Conservation (phyloP, 2,329 filamentous ascomycete genomes). For the Neopestalotiopsis sp. region DNA sequence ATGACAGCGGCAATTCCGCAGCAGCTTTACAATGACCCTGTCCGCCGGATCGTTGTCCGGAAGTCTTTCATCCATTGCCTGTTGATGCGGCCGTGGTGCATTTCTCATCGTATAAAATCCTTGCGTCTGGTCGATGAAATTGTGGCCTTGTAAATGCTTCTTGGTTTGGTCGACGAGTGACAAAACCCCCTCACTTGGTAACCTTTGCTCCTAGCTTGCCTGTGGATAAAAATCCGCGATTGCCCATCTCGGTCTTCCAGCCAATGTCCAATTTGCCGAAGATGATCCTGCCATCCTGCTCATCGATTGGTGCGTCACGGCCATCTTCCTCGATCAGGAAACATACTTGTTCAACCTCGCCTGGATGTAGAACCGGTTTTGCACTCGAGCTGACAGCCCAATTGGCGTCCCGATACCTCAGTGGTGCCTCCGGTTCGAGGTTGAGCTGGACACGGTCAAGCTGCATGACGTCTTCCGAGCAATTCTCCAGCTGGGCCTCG, state of each 20-base stretch:
- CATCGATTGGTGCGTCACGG: constrained; percentile 46
- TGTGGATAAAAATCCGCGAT: constrained; percentile 84
- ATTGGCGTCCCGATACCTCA: constrained; percentile 61
- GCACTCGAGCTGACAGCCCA: constrained; percentile 51
- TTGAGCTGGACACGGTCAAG: constrained; percentile 45
- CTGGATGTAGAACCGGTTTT: constrained; percentile 63
- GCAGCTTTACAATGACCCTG: neutral
- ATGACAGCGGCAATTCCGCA: constrained; percentile 3
- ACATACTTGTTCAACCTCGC: constrained; percentile 70
- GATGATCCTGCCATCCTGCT: constrained; percentile 64
- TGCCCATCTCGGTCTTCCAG: constrained; percentile 91
- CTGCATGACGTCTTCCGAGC: constrained; percentile 81
- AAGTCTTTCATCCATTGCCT: no score
- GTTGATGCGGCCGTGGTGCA: no score
- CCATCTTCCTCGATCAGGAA: constrained; percentile 61
- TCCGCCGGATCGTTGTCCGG: no score
- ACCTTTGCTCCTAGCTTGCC: constrained; percentile 72
- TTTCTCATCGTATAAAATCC: no score
- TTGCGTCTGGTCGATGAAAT: constrained; percentile 21
- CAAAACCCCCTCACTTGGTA: constrained; percentile 28
- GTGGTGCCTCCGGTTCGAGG: constrained; percentile 57
- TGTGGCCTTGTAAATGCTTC: neutral
- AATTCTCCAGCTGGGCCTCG: constrained; percentile 95
- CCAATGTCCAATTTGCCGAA: constrained; percentile 85
- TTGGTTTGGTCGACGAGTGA: neutral